Conservation (phyloP, 306 rosid species). For the Dalbergia cultrata region DNA sequence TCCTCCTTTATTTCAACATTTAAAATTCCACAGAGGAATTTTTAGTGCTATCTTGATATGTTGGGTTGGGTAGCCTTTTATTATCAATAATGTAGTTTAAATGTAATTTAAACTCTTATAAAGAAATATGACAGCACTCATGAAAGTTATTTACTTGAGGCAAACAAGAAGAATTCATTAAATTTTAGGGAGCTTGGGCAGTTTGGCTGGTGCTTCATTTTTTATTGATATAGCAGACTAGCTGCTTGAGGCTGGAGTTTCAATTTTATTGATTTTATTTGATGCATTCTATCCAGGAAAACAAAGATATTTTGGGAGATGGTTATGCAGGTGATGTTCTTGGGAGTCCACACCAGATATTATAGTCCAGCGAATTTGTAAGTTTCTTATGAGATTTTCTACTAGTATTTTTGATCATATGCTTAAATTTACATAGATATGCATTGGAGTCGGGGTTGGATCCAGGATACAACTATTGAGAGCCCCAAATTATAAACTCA, state of each 20-base stretch:
- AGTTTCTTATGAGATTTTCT: constrained; percentile 42
- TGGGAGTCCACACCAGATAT: constrained; percentile 98
- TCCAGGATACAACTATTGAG: no score
- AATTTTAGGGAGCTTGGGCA: neutral
- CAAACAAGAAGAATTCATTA: constrained; percentile 1
- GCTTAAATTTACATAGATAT: neutral
- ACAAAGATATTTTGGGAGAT: constrained; percentile 76
- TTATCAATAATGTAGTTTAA: neutral
- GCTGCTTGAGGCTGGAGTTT: neutral
- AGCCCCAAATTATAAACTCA: no score
- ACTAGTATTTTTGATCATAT: constrained; percentile 15
- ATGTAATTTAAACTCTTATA: neutral
- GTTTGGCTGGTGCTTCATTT: neutral
- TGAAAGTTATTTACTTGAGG: constrained; percentile 18
- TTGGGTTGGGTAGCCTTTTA: neutral
- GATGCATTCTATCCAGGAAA: constrained; percentile 68
- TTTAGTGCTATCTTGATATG: neutral
- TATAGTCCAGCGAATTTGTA: constrained; percentile 87
- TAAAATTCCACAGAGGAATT: neutral
- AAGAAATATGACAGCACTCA: neutral
- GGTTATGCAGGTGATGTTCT: constrained; percentile 86
- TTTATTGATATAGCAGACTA: neutral
- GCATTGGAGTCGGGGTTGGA: no score
- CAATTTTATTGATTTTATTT: constrained; percentile 42
- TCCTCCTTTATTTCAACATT: no score